Evolutionary conservation across 2,329 filamentous ascomycete genomes (phyloP), one percentile per base, ranked within the genome.

Genomic region (Fusarium albosuccineum): DNA sequence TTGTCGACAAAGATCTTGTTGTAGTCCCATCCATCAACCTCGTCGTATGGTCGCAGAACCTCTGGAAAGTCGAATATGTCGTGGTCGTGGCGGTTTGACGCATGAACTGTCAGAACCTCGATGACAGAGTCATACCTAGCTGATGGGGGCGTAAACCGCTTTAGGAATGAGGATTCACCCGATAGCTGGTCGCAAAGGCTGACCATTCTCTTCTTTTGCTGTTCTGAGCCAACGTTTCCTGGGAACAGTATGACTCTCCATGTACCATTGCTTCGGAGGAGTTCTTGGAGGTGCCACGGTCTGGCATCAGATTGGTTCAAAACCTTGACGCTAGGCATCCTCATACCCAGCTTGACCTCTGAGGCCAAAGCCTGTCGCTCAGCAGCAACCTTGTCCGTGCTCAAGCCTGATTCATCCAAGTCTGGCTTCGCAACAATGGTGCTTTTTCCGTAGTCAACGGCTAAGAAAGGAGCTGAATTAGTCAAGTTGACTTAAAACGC

Each of bases 221-320:
- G 55, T 0, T 77, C 17, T 0, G 79, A 65, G 2, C 79, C 77
- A 3, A 92, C 77, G 64, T 90, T 80, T 1, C 90, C 90, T 0
- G 87, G 83, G 66, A 92, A 91, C 2, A 92, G 77, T 2, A 90
- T 75, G 30, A 91, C 73, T 17, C 87, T 79, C 77, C 87, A 91
- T 0, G 84, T 80, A 3, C 88, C 88, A 66, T 89, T 84, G 33
- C 82, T 83, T 36, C 80, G 82, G 14, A 91, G 79, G 9, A 79
- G 78, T 59, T 86, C 80, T 50, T 89, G 87, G 42, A 90, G 81
- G 37, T 89, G 83, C 84, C 84, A 89, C 0, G 87, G 85, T 9
- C 85, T 80, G 0, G 81, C 83, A 60, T 85, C 82, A 4, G 82
- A 75, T 69, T 91, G 88, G 62, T 86, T 87, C 8, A 91, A 75